Evolutionary conservation across 495 filamentous ascomycete genomes (phyloP), one percentile per base, ranked within the genome.

Genomic region (Penicillium verhagenii): DNA sequence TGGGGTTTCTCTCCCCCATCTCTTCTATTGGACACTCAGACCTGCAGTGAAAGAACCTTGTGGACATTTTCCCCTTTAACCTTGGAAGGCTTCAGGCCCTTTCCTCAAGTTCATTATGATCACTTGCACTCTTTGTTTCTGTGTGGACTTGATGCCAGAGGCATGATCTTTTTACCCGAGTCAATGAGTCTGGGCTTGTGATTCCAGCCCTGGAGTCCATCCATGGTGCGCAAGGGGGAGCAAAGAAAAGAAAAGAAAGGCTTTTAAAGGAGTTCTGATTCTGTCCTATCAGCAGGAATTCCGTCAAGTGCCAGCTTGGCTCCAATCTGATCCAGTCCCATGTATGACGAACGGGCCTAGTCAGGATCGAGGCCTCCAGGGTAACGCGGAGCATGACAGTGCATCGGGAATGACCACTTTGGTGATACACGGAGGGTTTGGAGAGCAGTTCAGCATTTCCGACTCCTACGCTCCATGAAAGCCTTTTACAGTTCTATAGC

Each of bases 341-440:
- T 44, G 59, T 61, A 58, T 52, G 50, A 61, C 59, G 29, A 51
- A 46, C 39, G 40, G 47, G 23, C 39, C 39, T 50, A 19, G 25
- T 39, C 47, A 47, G 20, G 50, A 33, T 57, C 49, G 45, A 50
- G 53, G 46, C 39, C 46, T 42, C 29, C 20, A 46, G 45, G 56
- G 59, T 59, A 45, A 61, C 40, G 55, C 52, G 49, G 44, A 31
- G 43, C 39, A 47, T 26, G 28, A 19, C 42, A 60, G 42, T 35
- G 4, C 21, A 38, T 42, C 23, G 25, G 10, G 40, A 42, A 28
- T 19, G 45, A 33, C 39, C 21, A 37, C 40, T 21, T 20, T 29
- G 48, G 59, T 60, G 51, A 63, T 60, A 63, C 53, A 52, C 59
- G 59, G 57, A 57, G 56, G 56, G 50, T 55, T 57, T 52, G 28